These are phyloP conservation scores for Phycomyces nitens DNA, from an alignment of 192 early-diverging fungal genomes.

Conservation along the genomic window DNA sequence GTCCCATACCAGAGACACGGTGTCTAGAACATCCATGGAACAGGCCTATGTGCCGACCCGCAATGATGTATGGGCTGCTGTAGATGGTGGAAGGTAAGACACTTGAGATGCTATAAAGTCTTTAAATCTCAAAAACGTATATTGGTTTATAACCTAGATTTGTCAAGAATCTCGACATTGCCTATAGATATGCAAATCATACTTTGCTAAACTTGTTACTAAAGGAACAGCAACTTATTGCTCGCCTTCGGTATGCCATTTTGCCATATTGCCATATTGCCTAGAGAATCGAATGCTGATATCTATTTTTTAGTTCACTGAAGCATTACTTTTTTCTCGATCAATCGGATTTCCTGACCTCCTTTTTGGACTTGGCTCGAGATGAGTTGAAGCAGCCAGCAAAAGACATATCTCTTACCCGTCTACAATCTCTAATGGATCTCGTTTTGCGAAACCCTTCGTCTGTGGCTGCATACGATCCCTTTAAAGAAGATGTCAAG, in stretches of 20 bases:
- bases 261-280: no score
- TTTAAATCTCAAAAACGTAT: no score
- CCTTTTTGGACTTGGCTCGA: constrained; percentile 88
- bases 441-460: constrained; percentile 84
- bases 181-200: constrained; percentile 86
- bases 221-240: constrained; percentile 73
- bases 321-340: constrained; percentile 93
- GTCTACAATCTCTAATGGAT: constrained; percentile 84
- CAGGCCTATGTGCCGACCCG: constrained; percentile 12
- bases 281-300: no score
- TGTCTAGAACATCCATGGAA: not conserved
- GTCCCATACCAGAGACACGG: not conserved
- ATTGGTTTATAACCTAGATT: constrained; percentile 37
- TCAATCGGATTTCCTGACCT: constrained; percentile 89
- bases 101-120: no score
- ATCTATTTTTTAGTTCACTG: constrained; percentile 60
- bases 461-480: constrained; percentile 72
- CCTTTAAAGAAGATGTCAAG: constrained; percentile 84
- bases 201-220: constrained; percentile 78
- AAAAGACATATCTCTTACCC: constrained; percentile 61
- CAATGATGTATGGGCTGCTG: constrained; percentile 51
- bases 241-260: constrained; percentile 57
- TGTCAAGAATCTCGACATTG: constrained; percentile 75
- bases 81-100: constrained; percentile 52
- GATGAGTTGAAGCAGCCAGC: constrained; percentile 72